Evolutionary conservation across 805 yeast genomes (phyloP), one percentile per base, ranked within the genome.

Genomic region (Myxozyma neglecta): DNA sequence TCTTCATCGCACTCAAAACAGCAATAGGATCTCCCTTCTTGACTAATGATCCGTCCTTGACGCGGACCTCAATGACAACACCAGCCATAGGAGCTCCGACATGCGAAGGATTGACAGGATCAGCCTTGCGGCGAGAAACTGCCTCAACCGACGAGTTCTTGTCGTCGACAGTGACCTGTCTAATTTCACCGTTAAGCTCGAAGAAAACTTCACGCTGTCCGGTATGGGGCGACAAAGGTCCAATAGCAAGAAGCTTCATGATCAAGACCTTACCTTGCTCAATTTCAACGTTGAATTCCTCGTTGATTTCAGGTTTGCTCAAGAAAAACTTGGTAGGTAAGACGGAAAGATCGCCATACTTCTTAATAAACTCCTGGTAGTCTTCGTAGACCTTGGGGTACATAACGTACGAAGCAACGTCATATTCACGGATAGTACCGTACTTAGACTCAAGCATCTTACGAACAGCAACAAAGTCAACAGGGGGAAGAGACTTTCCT

Each of bases 31-130:
- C 96, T 68, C 99, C 99, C 84, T 93, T 93, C 84, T 90, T 90
- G 68, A 94, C 96, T 68, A 87, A 88, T 56, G 86, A 82, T 64
- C 96, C 97, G 69, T 85, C 84, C 80, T 90, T 89, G 66, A 91
- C 90, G 73, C 96, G 89, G 57, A 92, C 89, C 78, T 94, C 99
- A 67, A 93, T 90, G 65, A 93, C 90, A 67, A 92, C 97, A 80
- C 99, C 99, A 46, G 98, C 96, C 98, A 93, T 93, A 77, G 99
- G 99, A 6, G 99, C 96, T 70, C 98, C 98, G 66, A 94, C 87
- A 70, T 94, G 97, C 73, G 86, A 88, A 63, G 96, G 90, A 76
- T 90, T 89, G 73, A 85, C 86, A 16, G 88, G 81, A 70, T 88
- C 90, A 59, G 97, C 98, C 83, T 93, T 94, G 69, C 93, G 89